Evolutionary conservation across 2,329 filamentous ascomycete genomes (phyloP).

Genomic region (Lachnellula suecica): DNA sequence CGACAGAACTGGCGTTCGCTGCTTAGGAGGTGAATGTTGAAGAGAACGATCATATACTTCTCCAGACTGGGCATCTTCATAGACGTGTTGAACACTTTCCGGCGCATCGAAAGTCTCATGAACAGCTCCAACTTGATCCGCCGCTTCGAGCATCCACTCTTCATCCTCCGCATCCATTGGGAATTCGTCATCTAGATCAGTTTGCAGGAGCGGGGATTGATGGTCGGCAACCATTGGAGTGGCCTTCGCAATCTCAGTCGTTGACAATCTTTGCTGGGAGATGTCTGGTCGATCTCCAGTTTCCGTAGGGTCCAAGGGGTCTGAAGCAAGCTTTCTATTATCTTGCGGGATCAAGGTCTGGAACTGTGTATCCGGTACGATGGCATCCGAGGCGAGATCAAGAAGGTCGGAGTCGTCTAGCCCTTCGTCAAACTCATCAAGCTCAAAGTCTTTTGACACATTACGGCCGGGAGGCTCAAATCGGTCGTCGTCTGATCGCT

Average conservation of each 20-base stretch:
- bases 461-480: background rate
- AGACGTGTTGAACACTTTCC: constrained; percentile 18
- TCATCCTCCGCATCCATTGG: constrained; percentile 25
- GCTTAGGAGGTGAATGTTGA: constrained; percentile 26
- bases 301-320: background rate
- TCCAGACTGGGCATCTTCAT: constrained; percentile 9
- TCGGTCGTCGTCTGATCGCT: constrained; percentile 10
- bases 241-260: background rate
- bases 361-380: constrained; percentile 1
- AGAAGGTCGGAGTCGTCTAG: constrained; percentile 28
- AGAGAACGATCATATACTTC: constrained; percentile 29
- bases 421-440: constrained; percentile 26
- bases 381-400: constrained; percentile 10
- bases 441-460: background rate
- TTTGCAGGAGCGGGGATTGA: background rate
- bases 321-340: background rate
- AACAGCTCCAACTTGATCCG: constrained; percentile 8
- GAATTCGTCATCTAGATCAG: constrained; percentile 25
- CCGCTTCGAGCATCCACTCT: constrained; percentile 25
- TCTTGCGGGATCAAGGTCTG: background rate
- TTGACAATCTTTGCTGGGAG: background rate
- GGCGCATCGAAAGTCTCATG: constrained; percentile 21
- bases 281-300: background rate
- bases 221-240: background rate
- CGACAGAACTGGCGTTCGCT: background rate